Evolutionary conservation across 768 basidiomycete species (phyloP), one percentile per base, ranked within the genome.

Genomic region (Kwoniella dendrophila): DNA sequence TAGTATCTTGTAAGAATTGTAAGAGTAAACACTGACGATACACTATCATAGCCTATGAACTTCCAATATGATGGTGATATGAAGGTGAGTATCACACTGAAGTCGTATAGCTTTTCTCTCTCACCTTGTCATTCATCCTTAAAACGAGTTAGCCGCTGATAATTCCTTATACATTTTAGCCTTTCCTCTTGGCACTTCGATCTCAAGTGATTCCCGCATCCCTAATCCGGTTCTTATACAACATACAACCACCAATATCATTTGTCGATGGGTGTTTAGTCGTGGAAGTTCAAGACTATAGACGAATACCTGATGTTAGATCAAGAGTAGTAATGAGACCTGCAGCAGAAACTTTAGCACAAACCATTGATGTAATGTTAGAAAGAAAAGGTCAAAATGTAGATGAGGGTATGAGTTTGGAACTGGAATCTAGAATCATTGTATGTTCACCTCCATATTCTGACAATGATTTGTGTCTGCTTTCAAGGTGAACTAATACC

Each of bases 251-350:
- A 3, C 63, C 69, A 16, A 57, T 70, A 11, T 67, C 70, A 4
- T 68, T 71, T 47, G 68, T 70, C 7, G 67, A 75, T 48, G 80
- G 80, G 10, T 81, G 81, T 62, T 70, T 81, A 18, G 80, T 81
- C 20, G 79, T 82, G 52, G 81, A 82, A 60, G 71, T 82, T n/a
- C 79, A 80, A 66, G 81, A 82, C 60, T 79, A 76, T 54, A 73
- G 81, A 26, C 57, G 62, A 38, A 34, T 32, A 14, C 48, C 56
- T 10, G 71, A 72, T 27, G 43, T 51, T 2, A 32, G 62, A 29
- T 64, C 60, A 6, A 62, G 70, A 24, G 71, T 73, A 29, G 72
- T 72, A 20, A 73, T 70, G 71, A 67, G 72, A 4, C 74, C 72
- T 22, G 71, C 74, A 1, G 66, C 71, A 10, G 74, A 73, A 55